Percentiles rank a stretch among this genome's conserved stretches.
These are phyloP conservation scores for Sinapis alba DNA, from an alignment of 441 rosid species.

Conservation along the genomic window DNA sequence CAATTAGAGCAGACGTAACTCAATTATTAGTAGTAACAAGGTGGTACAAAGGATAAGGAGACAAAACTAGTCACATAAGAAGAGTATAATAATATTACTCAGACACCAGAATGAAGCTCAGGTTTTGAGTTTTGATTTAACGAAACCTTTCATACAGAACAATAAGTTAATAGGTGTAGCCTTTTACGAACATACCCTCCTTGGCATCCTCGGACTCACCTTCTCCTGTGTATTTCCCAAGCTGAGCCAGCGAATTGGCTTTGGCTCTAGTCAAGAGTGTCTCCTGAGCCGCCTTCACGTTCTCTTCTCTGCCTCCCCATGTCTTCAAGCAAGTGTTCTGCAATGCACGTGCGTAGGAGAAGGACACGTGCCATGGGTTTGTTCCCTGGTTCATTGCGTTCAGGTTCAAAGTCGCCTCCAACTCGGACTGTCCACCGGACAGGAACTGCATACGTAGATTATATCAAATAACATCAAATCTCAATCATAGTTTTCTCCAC, in stretches of 20 bases:
- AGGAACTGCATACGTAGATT: constrained; percentile 57
- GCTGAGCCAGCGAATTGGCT: constrained; percentile 93
- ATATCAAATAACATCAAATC: not conserved
- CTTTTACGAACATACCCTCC: constrained; percentile 89
- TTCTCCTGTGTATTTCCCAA: constrained; percentile 86
- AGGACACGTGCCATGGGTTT: constrained; percentile 93
- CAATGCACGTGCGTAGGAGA: constrained; percentile 91
- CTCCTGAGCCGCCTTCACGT: constrained; percentile 83
- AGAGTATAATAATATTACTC: not conserved
- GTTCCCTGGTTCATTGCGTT: constrained; percentile 93
- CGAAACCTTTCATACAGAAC: not conserved
- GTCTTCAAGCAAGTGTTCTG: constrained; percentile 96
- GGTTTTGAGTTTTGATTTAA: not conserved
- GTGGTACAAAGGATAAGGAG: not conserved
- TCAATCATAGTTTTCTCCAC: constrained; percentile 3
- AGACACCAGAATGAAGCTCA: not conserved
- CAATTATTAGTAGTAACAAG: not conserved
- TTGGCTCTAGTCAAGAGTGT: constrained; percentile 68
- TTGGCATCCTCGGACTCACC: constrained; percentile 97
- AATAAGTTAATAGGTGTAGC: constrained; percentile 52
- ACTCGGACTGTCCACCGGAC: constrained; percentile 96
- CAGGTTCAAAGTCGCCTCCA: constrained; percentile 89
- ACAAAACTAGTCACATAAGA: not conserved
- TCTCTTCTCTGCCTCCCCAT: constrained; percentile 90
- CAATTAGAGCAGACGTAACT: not conserved